Conservation (phyloP, 2,329 filamentous ascomycete species). For the Drechslera avenae region DNA sequence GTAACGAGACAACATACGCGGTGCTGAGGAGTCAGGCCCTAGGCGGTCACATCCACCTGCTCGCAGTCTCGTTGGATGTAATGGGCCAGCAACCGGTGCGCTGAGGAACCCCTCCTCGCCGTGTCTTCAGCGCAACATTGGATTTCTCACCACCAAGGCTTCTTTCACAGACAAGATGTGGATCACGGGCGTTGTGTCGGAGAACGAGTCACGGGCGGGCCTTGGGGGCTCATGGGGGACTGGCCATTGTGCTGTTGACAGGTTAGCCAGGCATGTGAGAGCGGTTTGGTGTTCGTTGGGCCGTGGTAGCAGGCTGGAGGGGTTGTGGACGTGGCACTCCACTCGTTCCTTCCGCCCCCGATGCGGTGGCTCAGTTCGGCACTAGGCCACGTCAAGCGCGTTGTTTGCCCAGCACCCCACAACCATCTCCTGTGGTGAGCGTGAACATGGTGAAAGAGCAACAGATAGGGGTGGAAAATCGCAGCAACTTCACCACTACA, state of each 20-base stretch:
- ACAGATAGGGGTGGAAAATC: not conserved
- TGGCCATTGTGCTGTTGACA: not conserved
- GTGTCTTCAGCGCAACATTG: not conserved
- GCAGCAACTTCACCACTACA: not conserved
- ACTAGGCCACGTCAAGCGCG: slow-evolving; percentile 28
- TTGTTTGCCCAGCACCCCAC: slow-evolving; percentile 17
- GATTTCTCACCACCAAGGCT: slow-evolving; percentile 17
- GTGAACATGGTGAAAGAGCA: not conserved
- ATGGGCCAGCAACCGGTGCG: not conserved
- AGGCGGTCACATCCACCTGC: not conserved
- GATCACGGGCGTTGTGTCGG: not conserved
- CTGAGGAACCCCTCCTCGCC: not conserved
- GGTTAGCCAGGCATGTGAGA: not conserved
- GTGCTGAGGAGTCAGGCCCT: not conserved
- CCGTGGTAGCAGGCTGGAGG: slow-evolving; percentile 23
- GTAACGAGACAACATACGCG: not conserved
- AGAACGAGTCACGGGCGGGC: not conserved
- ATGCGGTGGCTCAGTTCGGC: slow-evolving; percentile 33
- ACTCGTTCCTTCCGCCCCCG: slow-evolving; percentile 27
- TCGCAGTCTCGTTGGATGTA: not conserved
- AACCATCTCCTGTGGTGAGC: slow-evolving; percentile 9
- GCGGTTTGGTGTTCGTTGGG: slow-evolving; percentile 21
- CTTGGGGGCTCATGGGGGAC: not conserved
- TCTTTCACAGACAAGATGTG: not conserved
- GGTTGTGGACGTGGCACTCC: slow-evolving; percentile 29